Evolutionary conservation across 2,329 filamentous ascomycete genomes (phyloP).

Genomic region (Tympanopsis confertula): DNA sequence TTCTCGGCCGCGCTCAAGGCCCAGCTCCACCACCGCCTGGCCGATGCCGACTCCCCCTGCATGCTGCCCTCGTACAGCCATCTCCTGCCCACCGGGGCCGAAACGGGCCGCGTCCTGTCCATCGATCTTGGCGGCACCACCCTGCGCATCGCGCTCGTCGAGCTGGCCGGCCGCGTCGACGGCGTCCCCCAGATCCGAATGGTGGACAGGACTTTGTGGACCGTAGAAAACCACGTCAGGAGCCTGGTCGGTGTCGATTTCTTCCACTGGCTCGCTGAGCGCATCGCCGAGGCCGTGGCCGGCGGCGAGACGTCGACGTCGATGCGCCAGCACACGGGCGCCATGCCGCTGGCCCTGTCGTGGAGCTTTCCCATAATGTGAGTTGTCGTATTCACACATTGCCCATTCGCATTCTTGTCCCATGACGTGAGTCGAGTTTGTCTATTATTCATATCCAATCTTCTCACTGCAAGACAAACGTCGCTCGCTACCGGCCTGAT

Average conservation of each 20-base stretch:
- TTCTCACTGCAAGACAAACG: too few species aligned
- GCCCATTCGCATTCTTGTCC: too few species aligned
- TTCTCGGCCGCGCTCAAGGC: background rate
- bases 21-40: background rate
- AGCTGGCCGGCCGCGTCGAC: slow-evolving; percentile 34
- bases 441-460: too few species aligned
- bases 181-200: slow-evolving; percentile 36
- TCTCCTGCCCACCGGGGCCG: slow-evolving; percentile 43
- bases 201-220: slow-evolving; percentile 29
- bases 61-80: slow-evolving; percentile 58
- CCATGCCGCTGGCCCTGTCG: slow-evolving; percentile 45
- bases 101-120: slow-evolving; percentile 47
- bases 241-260: slow-evolving; percentile 41
- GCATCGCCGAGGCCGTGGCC: slow-evolving; percentile 40
- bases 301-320: slow-evolving; percentile 21
- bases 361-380: slow-evolving; percentile 57
- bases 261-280: slow-evolving; percentile 56
- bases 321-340: slow-evolving; percentile 18
- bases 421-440: too few species aligned
- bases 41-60: slow-evolving; percentile 16
- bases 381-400: slow-evolving; percentile 7
- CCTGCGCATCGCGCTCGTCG: slow-evolving; percentile 48
- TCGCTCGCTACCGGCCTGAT: slow-evolving; percentile 43
- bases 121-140: slow-evolving; percentile 58
- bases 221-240: slow-evolving; percentile 29